Evolutionary conservation across 495 filamentous ascomycete species (phyloP).

Genomic region (Rusavskia elegans): DNA sequence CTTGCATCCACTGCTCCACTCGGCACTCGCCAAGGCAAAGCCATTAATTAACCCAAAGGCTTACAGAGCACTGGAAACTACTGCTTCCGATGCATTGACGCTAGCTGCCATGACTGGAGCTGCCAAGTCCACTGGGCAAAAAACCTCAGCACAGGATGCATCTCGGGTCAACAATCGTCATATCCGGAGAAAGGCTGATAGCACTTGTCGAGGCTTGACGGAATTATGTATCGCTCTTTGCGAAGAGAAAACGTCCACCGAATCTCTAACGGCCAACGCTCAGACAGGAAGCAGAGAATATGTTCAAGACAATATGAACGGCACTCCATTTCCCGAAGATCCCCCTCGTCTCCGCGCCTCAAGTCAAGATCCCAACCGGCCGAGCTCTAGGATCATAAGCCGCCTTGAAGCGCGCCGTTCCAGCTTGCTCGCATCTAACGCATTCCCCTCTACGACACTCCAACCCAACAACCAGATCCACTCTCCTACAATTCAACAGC

Average conservation of each 20-base stretch:
- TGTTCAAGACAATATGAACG: conserved; percentile 12
- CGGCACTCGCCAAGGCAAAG: conserved; percentile 66
- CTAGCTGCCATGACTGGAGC: conserved; percentile 60
- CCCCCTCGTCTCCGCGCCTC: conserved; percentile 21
- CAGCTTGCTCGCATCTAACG: conserved; percentile 36
- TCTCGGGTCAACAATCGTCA: conserved; percentile 53
- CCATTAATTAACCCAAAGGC: conserved; percentile 48
- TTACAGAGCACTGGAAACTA: conserved; percentile 65
- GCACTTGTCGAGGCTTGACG: conserved; percentile 79
- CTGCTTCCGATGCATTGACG: conserved; percentile 63
- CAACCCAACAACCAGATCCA: conserved; percentile 13
- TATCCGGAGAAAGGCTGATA: conserved; percentile 78
- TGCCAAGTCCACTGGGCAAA: conserved; percentile 40
- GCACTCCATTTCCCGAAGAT: conserved; percentile 22
- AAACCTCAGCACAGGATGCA: conserved; percentile 46
- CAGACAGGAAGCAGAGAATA: conserved; percentile 19
- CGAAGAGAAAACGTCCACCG: conserved; percentile 25
- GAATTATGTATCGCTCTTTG: conserved; percentile 81
- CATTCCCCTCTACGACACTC: conserved; percentile 1
- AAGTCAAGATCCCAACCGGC: conserved; percentile 32
- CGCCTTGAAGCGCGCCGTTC: conserved; percentile 58
- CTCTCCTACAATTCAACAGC: conserved; percentile 19
- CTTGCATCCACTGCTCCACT: conserved; percentile 64
- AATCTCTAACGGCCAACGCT: neutral
- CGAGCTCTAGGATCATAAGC: conserved; percentile 47